These are phyloP conservation scores for Hypoxylon sp. DNA, from an alignment of 2,329 filamentous ascomycete genomes.

Conservation along the genomic window DNA sequence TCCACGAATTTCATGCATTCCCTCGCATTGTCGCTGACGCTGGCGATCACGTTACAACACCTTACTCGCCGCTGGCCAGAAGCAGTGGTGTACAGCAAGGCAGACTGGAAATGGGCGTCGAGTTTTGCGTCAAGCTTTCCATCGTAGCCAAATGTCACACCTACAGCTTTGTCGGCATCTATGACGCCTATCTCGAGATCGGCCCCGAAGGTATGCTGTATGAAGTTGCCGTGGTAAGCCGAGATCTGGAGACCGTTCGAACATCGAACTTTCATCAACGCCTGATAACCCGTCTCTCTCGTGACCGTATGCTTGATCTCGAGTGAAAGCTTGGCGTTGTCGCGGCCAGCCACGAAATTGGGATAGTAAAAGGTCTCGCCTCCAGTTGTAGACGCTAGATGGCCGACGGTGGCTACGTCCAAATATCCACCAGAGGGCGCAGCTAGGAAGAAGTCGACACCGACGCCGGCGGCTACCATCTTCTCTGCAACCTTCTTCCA, in stretches of 20 bases:
- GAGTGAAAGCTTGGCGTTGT: conserved; percentile 81
- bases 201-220: conserved; percentile 93
- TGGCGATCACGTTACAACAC: conserved; percentile 92
- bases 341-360: conserved; percentile 89
- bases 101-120: conserved; percentile 96
- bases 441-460: conserved; percentile 93
- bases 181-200: conserved; percentile 93
- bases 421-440: conserved; percentile 90
- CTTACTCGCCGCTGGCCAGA: conserved; percentile 87
- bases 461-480: conserved; percentile 86
- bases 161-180: conserved; percentile 92
- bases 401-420: conserved; percentile 90
- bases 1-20: conserved; percentile 93
- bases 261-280: conserved; percentile 97
- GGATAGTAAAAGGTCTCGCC: conserved; percentile 97
- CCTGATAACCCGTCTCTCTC: conserved; percentile 92
- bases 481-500: conserved; percentile 89
- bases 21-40: conserved; percentile 83
- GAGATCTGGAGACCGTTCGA: conserved; percentile 94
- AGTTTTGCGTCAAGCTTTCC: conserved; percentile 97
- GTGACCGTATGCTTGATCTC: conserved; percentile 88
- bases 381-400: conserved; percentile 87
- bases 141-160: conserved; percentile 92
- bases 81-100: conserved; percentile 91
- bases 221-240: conserved; percentile 94